Evolutionary conservation across 2,329 filamentous ascomycete species (phyloP).

Genomic region (Sporothrix euskadiensis): DNA sequence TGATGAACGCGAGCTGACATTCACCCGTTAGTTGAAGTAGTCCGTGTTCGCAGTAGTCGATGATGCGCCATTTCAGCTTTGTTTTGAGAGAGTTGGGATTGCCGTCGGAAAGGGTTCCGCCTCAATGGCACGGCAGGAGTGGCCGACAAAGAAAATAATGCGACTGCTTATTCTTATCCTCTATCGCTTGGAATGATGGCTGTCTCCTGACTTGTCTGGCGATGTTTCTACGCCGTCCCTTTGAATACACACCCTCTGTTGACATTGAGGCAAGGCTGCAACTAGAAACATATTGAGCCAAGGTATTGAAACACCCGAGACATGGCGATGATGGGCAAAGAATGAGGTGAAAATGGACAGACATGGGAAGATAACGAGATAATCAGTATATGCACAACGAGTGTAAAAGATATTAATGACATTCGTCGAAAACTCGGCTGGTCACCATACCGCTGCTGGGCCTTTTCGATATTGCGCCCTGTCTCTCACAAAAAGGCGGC

Average conservation of each 20-base stretch:
- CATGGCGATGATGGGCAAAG: neutral
- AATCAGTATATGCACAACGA: neutral
- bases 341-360: neutral
- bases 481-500: neutral
- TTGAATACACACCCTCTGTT: neutral
- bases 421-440: neutral
- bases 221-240: neutral
- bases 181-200: neutral
- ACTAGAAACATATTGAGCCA: neutral
- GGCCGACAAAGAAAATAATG: neutral
- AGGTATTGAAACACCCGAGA: constrained; percentile 12
- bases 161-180: neutral
- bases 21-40: neutral
- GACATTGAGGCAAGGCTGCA: neutral
- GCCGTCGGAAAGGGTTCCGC: constrained; percentile 13
- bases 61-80: constrained; percentile 13
- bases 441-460: constrained; percentile 18
- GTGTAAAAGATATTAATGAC: neutral
- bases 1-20: neutral
- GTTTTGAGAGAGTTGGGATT: neutral
- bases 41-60: neutral
- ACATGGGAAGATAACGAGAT: neutral
- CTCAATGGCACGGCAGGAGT: neutral
- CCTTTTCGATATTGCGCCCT: constrained; percentile 16
- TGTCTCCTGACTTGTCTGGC: constrained; percentile 10